Evolutionary conservation across 495 filamentous ascomycete species (phyloP).

Genomic region (Usnea hakonensis): DNA sequence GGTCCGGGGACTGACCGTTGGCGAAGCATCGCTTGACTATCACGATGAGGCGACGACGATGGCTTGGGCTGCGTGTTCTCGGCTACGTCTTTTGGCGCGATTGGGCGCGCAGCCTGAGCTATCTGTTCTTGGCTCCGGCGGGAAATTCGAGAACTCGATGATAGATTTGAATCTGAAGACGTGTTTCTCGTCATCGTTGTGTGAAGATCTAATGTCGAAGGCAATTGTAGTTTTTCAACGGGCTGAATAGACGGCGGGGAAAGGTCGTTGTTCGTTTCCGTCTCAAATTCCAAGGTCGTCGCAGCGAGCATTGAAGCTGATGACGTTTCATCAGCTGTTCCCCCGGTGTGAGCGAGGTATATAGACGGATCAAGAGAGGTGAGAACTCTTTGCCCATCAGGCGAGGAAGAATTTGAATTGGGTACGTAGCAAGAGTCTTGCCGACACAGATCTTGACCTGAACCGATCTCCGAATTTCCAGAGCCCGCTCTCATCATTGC

Average conservation of each 20-base stretch:
- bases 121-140: conserved; percentile 9
- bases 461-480: neutral
- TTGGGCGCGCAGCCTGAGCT: conserved; percentile 35
- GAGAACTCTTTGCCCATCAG: neutral
- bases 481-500: neutral
- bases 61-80: conserved; percentile 24
- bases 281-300: neutral
- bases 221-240: neutral
- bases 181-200: neutral
- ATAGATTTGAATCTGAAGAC: neutral
- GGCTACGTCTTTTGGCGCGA: conserved; percentile 39
- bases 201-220: neutral
- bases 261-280: neutral
- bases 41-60: conserved; percentile 23
- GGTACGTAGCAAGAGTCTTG: neutral
- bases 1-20: conserved; percentile 51
- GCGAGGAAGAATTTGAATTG: neutral
- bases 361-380: neutral
- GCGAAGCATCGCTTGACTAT: conserved; percentile 45
- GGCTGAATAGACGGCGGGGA: neutral
- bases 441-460: neutral
- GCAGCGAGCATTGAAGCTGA: neutral
- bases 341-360: neutral
- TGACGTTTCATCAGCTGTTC: neutral
- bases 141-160: neutral